These are phyloP conservation scores for Cymodocea nodosa DNA, from an alignment of 116 monocot genomes.

Conservation along the genomic window DNA sequence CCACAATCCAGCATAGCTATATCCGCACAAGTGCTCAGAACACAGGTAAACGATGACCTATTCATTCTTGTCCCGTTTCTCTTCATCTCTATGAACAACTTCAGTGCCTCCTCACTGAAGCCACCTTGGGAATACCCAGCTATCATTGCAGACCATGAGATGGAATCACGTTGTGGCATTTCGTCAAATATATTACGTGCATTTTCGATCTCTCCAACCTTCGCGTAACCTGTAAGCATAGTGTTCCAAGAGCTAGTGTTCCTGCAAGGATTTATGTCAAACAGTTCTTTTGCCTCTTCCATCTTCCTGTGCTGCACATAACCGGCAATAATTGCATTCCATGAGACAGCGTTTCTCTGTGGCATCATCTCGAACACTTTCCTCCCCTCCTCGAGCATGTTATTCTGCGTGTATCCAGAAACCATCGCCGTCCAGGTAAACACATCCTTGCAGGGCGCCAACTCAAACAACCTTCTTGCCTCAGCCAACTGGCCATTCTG, in stretches of 20 bases:
- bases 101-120: constrained; percentile 38
- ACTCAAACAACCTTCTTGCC: constrained; percentile 42
- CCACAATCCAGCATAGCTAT: constrained; percentile 50
- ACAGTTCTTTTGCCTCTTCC: constrained; percentile 26
- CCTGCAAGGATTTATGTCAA: constrained; percentile 59
- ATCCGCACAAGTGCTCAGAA: constrained; percentile 59
- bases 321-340: constrained; percentile 72
- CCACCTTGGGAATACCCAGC: constrained; percentile 53
- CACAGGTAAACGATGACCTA: constrained; percentile 45
- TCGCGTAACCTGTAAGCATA: constrained; percentile 55
- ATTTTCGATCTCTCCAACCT: constrained; percentile 42
- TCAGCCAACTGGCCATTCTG: constrained; percentile 35
- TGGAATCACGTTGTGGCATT: constrained; percentile 32
- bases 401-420: constrained; percentile 69
- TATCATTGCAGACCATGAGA: constrained; percentile 69
- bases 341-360: constrained; percentile 48
- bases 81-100: constrained; percentile 43
- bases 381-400: constrained; percentile 50
- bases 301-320: constrained; percentile 37
- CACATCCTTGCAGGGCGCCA: constrained; percentile 34
- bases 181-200: constrained; percentile 33
- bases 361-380: constrained; percentile 60
- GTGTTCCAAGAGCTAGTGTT: constrained; percentile 66
- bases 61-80: constrained; percentile 39
- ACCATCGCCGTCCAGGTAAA: constrained; percentile 90